A percentile compares a stretch with the other conserved stretches of the same genome.
Evolutionary conservation across 805 yeast genomes (phyloP).

Genomic region (Saccharomycopsis sp.): DNA sequence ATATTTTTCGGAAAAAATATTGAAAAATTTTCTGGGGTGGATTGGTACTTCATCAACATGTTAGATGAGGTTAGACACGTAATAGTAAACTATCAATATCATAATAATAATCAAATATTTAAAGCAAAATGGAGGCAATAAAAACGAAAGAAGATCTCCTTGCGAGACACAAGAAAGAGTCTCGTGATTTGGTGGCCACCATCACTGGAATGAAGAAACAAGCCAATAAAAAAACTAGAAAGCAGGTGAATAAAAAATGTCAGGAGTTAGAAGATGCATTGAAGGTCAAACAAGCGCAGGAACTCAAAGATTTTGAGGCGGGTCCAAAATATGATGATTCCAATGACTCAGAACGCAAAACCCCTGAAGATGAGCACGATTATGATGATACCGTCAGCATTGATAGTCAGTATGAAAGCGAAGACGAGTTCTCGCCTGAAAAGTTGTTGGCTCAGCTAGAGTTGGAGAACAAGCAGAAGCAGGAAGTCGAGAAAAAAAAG

Average conservation of each 20-base stretch:
- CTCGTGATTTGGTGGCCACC: constrained; percentile 55
- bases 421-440: constrained; percentile 59
- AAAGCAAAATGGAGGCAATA: constrained; percentile 27
- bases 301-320: constrained; percentile 31
- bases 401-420: constrained; percentile 31
- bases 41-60: too few species aligned
- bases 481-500: constrained; percentile 18
- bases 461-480: constrained; percentile 30
- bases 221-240: constrained; percentile 73
- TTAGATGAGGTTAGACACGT: too few species aligned
- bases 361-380: constrained; percentile 10
- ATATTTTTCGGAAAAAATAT: too few species aligned
- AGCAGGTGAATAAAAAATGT: constrained; percentile 56
- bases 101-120: too few species aligned
- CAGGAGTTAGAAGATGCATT: constrained; percentile 51
- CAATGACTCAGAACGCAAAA: background rate
- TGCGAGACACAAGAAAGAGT: constrained; percentile 63
- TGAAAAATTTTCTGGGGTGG: too few species aligned
- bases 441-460: constrained; percentile 54
- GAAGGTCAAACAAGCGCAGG: constrained; percentile 47
- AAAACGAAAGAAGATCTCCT: constrained; percentile 41
- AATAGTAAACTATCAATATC: too few species aligned
- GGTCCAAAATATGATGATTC: background rate
- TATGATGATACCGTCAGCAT: constrained; percentile 18
- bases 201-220: constrained; percentile 76